phyloP scores from a whole-genome alignment of 2,329 filamentous ascomycete genomes.

The Aspergillus thermomutatus region DNA sequence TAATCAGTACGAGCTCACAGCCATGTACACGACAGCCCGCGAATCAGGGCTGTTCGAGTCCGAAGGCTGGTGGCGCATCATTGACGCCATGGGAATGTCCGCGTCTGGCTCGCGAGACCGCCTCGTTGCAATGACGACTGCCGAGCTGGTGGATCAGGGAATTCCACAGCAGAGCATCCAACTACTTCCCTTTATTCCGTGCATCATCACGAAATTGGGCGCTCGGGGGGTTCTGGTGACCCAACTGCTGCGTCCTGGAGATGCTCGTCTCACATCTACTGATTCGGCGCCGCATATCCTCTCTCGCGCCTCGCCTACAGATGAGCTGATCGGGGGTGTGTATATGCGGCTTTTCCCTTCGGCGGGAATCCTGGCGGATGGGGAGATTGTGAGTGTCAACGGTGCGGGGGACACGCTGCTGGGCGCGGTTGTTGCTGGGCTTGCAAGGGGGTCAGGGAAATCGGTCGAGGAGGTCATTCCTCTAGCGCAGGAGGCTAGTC shows the following conservation, averaged over 20 bases:
- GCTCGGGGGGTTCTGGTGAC: constrained; percentile 71
- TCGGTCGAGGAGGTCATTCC: constrained; percentile 63
- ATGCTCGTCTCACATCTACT: constrained; percentile 62
- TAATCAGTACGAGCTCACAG: constrained; percentile 74
- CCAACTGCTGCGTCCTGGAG: constrained; percentile 63
- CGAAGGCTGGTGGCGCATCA: constrained; percentile 71
- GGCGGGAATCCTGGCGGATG: constrained; percentile 56
- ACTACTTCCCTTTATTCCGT: constrained; percentile 83
- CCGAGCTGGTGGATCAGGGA: constrained; percentile 69
- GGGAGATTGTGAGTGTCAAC: constrained; percentile 82
- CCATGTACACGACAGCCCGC: constrained; percentile 72
- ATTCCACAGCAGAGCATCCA: constrained; percentile 80
- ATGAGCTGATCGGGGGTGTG: constrained; percentile 68
- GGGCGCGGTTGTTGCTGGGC: constrained; percentile 75
- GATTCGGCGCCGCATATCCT: constrained; percentile 69
- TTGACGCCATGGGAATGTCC: constrained; percentile 73
- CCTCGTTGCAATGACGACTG: constrained; percentile 65
- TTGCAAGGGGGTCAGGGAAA: constrained; percentile 55
- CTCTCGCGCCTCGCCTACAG: constrained; percentile 55
- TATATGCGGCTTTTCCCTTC: constrained; percentile 77
- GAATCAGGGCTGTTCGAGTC: constrained; percentile 65
- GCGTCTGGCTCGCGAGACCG: constrained; percentile 66
- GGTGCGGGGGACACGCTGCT: constrained; percentile 92
- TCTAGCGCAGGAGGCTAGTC: constrained; percentile 76
- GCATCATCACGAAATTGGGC: constrained; percentile 81